phyloP scores from a whole-genome alignment of 192 early-diverging fungal species.

The Backusella sp. region DNA sequence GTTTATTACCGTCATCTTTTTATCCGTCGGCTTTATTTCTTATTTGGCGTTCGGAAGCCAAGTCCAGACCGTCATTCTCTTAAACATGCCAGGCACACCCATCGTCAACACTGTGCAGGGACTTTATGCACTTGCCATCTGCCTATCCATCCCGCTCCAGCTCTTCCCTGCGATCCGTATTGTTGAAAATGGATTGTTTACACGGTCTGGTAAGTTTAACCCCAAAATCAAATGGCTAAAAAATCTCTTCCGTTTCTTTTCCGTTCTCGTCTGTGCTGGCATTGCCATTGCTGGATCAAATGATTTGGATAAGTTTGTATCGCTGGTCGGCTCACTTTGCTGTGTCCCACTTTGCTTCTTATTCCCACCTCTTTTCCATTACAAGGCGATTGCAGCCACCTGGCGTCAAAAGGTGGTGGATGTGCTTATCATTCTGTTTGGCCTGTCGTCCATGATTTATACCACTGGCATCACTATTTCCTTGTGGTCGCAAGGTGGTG shows the following conservation, averaged over 20 bases:
- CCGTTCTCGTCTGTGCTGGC: slow-evolving; percentile 65
- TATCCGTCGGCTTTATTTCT: slow-evolving; percentile 75
- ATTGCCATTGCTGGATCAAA: slow-evolving; percentile 77
- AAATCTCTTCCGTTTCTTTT: slow-evolving; percentile 73
- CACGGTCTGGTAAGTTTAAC: slow-evolving; percentile 78
- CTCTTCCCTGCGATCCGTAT: slow-evolving; percentile 95
- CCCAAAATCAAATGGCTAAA: slow-evolving; percentile 82
- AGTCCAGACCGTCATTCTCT: slow-evolving; percentile 84
- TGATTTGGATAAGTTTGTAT: slow-evolving; percentile 46
- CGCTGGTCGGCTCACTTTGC: slow-evolving; percentile 26
- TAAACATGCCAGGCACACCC: slow-evolving; percentile 77
- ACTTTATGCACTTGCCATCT: slow-evolving; percentile 90
- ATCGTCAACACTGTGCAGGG: slow-evolving; percentile 73
- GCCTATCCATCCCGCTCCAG: slow-evolving; percentile 89
- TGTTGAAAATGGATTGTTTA: slow-evolving; percentile 84
- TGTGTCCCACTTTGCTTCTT: slow-evolving; percentile 76
- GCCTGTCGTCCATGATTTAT: slow-evolving; percentile 70
- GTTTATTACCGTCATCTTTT: slow-evolving; percentile 77
- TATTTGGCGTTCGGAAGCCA: slow-evolving; percentile 85
- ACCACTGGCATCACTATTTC: slow-evolving; percentile 77
- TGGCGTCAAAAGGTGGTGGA: slow-evolving; percentile 53
- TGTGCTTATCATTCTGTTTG: slow-evolving; percentile 63
- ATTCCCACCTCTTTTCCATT: slow-evolving; percentile 87
- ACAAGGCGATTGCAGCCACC: slow-evolving; percentile 56
- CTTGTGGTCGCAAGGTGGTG: slow-evolving; percentile 48